Evolutionary conservation across 73 alveolate species (phyloP), one percentile per base, ranked within the genome.

Genomic region (Diophrys appendiculata): DNA sequence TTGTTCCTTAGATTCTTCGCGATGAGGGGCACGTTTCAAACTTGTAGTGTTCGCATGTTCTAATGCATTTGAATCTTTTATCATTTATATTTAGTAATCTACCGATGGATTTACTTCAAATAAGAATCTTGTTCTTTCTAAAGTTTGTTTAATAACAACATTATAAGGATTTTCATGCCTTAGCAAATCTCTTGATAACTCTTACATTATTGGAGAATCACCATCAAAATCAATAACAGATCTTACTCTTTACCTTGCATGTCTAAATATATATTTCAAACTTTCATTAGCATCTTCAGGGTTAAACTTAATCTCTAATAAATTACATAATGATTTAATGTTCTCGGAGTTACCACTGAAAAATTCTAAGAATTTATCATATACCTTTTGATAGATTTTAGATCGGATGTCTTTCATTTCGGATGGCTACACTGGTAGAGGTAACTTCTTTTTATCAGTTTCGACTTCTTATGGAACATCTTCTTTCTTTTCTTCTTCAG

Each of bases 241-340:
- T 55, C 55, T 86, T 0, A 86, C 26, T 52, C 71, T 86, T 22
- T 52, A 18, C 65, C 73, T 86, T 1, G 72, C 53, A 34, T 68
- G 64, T 72, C 73, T 86, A 69, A 81, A 86, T 18, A 86, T 79
- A 22, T 76, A 26, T 56, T 73, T 78, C 25, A 86, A 55, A 0
- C 85, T 35, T 14, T 81, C 87, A 31, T 78, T 86, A 31, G 89
- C 83, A 65, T 86, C 89, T 54, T 79, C 88, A 33, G 75, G 71
- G 33, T 86, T 67, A 75, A 34, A 72, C 22, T 29, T 31, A 25
- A 86, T 64, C 22, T 74, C 69, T 18, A 79, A 70, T 26, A 81
- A 29, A 1, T 25, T 0, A 52, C 93, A 86, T 0, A 86, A 52
- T 13, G 84, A 76, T 69, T 86, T 86, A 23, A 86, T 77, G 60